Evolutionary conservation across 768 basidiomycete species (phyloP), one percentile per base, ranked within the genome.

Genomic region (Kwoniella europaea): DNA sequence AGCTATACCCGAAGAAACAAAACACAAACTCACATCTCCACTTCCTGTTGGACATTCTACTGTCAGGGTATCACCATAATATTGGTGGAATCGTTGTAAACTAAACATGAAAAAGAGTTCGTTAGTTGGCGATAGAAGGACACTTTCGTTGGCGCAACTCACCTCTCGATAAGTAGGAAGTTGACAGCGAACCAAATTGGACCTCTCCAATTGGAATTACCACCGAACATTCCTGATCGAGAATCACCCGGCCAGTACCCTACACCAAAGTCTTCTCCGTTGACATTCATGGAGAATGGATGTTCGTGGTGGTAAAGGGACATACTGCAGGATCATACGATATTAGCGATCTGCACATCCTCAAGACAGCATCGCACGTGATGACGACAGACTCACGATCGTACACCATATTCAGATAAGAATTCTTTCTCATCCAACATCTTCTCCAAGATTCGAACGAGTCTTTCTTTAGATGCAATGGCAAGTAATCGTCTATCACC

Each of bases 191-290:
- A 89, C 97, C 96, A 87, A 73, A 86, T 93, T 88, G 83, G 79
- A n/a, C 94, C 94, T 82, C 94, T 86, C 93, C 93, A 96, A 75
- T 94, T 95, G n/a, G 93, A 94, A 80, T 94, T 95, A n/a, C 93
- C 78, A 65, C 83, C 78, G 43, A 73, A 83, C 63, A 99, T 99
- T 58, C 94, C 95, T 12, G 93, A 94, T 76, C 88, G 89, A 2
- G 96, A 98, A 82, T 99, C 97, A 10, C 95, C 97, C 0, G 97
- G 96, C 97, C 97, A 98, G 84, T 98, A 99, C 43, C 89, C 88
- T 41, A 98, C 93, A 79, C 94, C 92, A 81, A 97, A 92, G 53
- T 90, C 88, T 76, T 98, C 89, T 16, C 94, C 95, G 71, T 97
- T 89, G 59, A 97, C 96, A 71, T 93, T 86, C 88, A 98, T 97